A percentile compares a stretch with the other conserved stretches of the same genome.
Conservation (phyloP, 176 grass and related monocot species). For the Oryza meridionalis region DNA sequence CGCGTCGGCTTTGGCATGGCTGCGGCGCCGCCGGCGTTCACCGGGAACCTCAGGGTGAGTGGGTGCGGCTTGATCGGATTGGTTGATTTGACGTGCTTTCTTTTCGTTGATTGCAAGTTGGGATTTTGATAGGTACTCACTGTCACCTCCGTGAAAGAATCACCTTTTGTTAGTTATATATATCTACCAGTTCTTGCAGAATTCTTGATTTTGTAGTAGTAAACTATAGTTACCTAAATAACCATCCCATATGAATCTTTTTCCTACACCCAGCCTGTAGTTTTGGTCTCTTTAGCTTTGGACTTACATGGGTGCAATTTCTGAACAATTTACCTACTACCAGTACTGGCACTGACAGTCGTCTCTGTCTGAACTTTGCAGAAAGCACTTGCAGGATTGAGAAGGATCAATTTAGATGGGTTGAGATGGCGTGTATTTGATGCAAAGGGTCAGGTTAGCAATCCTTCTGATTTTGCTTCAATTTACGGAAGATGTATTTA, state of each 20-base stretch:
- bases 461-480: background rate
- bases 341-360: background rate
- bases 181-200: background rate
- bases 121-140: background rate
- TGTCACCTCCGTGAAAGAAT: background rate
- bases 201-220: conserved; percentile 3
- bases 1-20: conserved; percentile 38
- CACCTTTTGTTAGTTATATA: background rate
- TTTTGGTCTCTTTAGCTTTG: background rate
- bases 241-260: background rate
- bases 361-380: conserved; percentile 40
- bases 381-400: conserved; percentile 96
- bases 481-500: background rate
- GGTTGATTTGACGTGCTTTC: background rate
- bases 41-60: conserved; percentile 64
- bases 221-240: background rate
- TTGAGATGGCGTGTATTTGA: conserved; percentile 66
- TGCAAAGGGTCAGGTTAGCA: conserved; percentile 15
- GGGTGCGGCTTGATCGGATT: background rate
- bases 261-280: background rate
- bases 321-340: background rate
- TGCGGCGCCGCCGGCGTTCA: conserved; percentile 52
- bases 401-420: conserved; percentile 89
- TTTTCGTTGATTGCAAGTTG: background rate
- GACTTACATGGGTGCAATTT: background rate